A percentile compares a stretch with the other conserved stretches of the same genome.
Evolutionary conservation across 306 rosid species (phyloP).

Genomic region (Prunus persica): Prunus_persica_NCBIv2 NC_034010.1:16752501-16753000

Average conservation of each 20-base stretch:
- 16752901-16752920: not conserved
- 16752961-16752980: not conserved
- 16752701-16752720: not conserved
- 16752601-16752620: not conserved
- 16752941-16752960: not conserved
- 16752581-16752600: not conserved
- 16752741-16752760: conserved; percentile 57
- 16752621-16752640: not conserved
- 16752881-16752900: not conserved
- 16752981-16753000: not conserved
- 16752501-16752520: not conserved
- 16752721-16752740: conserved; percentile 17
- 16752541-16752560: not conserved
- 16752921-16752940: not conserved
- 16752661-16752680: not conserved
- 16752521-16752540: not conserved
- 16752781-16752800: conserved; percentile 86
- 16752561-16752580: not conserved
- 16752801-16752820: conserved; percentile 93
- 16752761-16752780: conserved; percentile 90
- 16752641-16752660: not conserved
- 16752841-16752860: conserved; percentile 43
- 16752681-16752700: not conserved
- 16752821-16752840: conserved; percentile 99
- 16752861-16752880: not conserved